phyloP scores from a whole-genome alignment of 352 stramenopile genomes.

The Globisporangium uncinulatum region DNA sequence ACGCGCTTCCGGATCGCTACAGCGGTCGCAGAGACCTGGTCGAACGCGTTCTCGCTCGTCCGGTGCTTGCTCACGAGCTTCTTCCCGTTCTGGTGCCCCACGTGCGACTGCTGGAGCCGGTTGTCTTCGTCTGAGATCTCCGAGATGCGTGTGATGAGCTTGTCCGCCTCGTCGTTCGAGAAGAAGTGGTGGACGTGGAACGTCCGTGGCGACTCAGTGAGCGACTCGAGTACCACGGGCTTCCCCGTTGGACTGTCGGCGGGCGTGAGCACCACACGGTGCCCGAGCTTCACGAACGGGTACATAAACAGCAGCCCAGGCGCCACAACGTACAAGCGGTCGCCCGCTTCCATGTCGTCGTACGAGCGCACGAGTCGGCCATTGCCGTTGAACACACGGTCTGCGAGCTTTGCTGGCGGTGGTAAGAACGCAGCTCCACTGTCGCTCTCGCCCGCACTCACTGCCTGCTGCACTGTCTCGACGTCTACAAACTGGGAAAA shows the following conservation, averaged over 20 bases:
- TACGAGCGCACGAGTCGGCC: slow-evolving; percentile 49
- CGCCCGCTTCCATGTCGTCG: slow-evolving; percentile 39
- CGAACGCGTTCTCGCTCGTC: slow-evolving; percentile 88
- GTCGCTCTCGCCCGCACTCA: too few species aligned
- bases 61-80: slow-evolving; percentile 65
- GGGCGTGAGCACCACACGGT: slow-evolving; percentile 54
- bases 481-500: slow-evolving; percentile 78
- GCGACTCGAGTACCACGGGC: slow-evolving; percentile 65
- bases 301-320: slow-evolving; percentile 67
- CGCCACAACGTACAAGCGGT: slow-evolving; percentile 73
- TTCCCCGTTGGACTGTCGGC: slow-evolving; percentile 48
- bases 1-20: slow-evolving; percentile 77
- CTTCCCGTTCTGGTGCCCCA: slow-evolving; percentile 65
- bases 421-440: too few species aligned
- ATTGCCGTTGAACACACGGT: slow-evolving; percentile 70
- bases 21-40: slow-evolving; percentile 69
- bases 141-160: slow-evolving; percentile 71
- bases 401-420: too few species aligned
- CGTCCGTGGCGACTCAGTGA: slow-evolving; percentile 75
- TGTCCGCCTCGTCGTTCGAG: slow-evolving; percentile 67
- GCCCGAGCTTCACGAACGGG: slow-evolving; percentile 75
- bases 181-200: slow-evolving; percentile 90
- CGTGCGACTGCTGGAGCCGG: slow-evolving; percentile 78
- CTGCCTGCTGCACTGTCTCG: slow-evolving; percentile 32
- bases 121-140: slow-evolving; percentile 79